Percentiles rank a stretch among this genome's conserved stretches.
phyloP scores from a whole-genome alignment of 345 rosid species.

The Eutrema heterophyllum region DNA sequence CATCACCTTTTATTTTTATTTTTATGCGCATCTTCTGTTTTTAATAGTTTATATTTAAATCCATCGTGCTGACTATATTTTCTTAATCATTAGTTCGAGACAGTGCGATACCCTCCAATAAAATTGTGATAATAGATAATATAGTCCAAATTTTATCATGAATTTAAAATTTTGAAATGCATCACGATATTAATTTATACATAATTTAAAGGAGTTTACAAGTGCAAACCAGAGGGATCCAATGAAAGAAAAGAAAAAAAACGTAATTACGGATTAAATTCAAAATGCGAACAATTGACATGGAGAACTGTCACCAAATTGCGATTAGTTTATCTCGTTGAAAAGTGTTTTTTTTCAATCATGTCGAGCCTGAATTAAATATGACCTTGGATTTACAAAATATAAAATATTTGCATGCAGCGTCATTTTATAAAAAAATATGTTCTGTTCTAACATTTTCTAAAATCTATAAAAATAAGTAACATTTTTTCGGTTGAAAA shows the following conservation, averaged over 20 bases:
- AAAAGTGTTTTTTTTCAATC: background rate
- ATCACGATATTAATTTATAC: background rate
- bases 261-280: background rate
- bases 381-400: background rate
- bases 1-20: background rate
- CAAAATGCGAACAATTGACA: background rate
- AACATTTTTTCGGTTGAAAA: too few species aligned
- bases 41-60: background rate
- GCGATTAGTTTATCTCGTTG: background rate
- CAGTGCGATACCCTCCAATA: background rate
- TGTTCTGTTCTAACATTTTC: too few species aligned
- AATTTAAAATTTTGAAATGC: background rate
- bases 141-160: background rate
- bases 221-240: slow-evolving; percentile 10
- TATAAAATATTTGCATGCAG: too few species aligned
- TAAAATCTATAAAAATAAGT: too few species aligned
- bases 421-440: too few species aligned
- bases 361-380: background rate
- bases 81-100: background rate
- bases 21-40: background rate
- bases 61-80: background rate
- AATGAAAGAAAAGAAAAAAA: background rate
- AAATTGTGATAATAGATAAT: background rate
- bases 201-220: background rate
- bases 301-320: background rate